Evolutionary conservation across 495 filamentous ascomycete species (phyloP).

Genomic region (Thermochaetoides thermophila): DNA sequence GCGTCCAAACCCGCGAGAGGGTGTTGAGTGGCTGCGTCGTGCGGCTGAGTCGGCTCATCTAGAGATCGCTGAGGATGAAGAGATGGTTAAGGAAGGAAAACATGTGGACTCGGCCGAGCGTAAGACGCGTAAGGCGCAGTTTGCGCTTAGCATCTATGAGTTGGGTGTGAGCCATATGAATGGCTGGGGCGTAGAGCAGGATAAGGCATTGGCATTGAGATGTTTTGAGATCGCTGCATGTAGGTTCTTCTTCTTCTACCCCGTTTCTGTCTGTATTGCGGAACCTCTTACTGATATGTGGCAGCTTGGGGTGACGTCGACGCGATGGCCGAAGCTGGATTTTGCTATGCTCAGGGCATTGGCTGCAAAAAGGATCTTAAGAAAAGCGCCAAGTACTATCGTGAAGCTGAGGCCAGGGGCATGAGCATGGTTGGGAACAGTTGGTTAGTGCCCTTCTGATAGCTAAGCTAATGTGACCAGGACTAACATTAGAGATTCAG

Average conservation of each 20-base stretch:
- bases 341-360: constrained; percentile 74
- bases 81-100: constrained; percentile 45
- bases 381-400: constrained; percentile 84
- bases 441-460: constrained; percentile 51
- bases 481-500: constrained; percentile 27
- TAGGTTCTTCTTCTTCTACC: constrained; percentile 23
- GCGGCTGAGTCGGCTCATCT: constrained; percentile 73
- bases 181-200: constrained; percentile 90
- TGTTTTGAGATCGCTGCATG: constrained; percentile 94
- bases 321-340: constrained; percentile 75
- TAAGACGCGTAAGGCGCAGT: constrained; percentile 75
- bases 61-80: constrained; percentile 72
- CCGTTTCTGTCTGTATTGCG: neutral
- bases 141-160: constrained; percentile 90
- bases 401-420: constrained; percentile 78
- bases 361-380: constrained; percentile 91
- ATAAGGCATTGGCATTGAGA: constrained; percentile 71
- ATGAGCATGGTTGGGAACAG: constrained; percentile 97
- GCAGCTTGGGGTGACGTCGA: constrained; percentile 88
- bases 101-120: constrained; percentile 47
- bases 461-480: too few species aligned
- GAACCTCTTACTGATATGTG: constrained; percentile 7
- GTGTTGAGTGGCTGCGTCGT: constrained; percentile 73
- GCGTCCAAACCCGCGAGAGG: constrained; percentile 77
- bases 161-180: constrained; percentile 95